phyloP scores from a whole-genome alignment of 768 basidiomycete genomes.

The Leccinum uliginosum region DNA sequence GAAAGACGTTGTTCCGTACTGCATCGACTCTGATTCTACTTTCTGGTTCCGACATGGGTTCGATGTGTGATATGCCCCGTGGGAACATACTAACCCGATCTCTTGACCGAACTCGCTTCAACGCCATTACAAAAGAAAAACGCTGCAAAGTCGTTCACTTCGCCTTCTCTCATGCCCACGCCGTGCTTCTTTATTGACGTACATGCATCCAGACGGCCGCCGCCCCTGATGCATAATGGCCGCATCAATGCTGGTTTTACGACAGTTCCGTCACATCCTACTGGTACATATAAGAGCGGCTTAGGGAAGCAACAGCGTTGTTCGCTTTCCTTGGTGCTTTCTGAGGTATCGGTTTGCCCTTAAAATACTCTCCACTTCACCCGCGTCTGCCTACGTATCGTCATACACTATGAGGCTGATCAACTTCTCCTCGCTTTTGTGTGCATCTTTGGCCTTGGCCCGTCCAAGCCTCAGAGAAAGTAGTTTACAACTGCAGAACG shows the following conservation, averaged over 20 bases:
- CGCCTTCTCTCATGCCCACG: too few relatives aligned
- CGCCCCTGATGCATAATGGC: too few relatives aligned
- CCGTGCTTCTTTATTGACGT: background rate
- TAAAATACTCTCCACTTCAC: background rate
- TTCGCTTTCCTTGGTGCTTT: background rate
- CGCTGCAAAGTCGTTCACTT: too few relatives aligned
- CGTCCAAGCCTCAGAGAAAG: slow-evolving; percentile 34
- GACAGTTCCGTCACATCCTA: background rate
- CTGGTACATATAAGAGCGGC: background rate
- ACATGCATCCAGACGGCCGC: background rate
- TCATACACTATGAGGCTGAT: background rate
- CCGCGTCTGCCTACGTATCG: background rate
- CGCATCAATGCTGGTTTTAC: background rate
- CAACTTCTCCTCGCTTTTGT: slow-evolving; percentile 8
- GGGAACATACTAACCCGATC: too few relatives aligned
- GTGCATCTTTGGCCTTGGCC: slow-evolving; percentile 30
- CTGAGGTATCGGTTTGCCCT: background rate
- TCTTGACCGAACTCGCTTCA: too few relatives aligned
- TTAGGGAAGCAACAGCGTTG: background rate
- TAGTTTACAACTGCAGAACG: slow-evolving; percentile 34
- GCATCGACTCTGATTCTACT: slow-evolving; percentile 44
- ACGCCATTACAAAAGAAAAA: too few relatives aligned
- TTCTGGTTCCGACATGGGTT: slow-evolving; percentile 11
- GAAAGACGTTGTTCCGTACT: slow-evolving; percentile 32
- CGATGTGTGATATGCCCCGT: background rate